Base-by-base conservation (phyloP, 768 basidiomycete species). In the Hygrocybe punicea region DNA sequence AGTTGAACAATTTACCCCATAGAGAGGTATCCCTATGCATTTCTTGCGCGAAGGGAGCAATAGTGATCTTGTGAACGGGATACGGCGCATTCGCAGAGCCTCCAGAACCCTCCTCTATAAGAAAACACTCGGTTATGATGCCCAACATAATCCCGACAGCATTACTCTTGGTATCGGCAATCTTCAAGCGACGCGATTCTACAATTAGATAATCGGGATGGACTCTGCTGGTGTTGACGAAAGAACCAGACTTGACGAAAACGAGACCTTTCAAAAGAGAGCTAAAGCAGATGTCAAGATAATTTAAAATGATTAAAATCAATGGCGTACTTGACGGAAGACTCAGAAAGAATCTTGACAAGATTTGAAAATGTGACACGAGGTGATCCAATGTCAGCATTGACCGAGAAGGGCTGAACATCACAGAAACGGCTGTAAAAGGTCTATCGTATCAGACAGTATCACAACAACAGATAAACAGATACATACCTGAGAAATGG, bases 71-170 rank as follows among this genome's bases (percentile, higher is more conserved):
- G n/a, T 45, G 21, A 19, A 53, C 44, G 11, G 42, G 13, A 6
- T 23, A 54, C 2, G 37, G 39, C 29, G 29, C 29, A 37, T 39
- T 33, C 13, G n/a, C 14, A 45, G 29, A 40, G 17, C 40, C 8
- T 7, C 10, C 19, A 42, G 40, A 16, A 42, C 19, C 40, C 16
- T 21, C 14, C 40, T 21, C 40, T 6, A 58, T 24, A 10, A 58
- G 29, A 25, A 21, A 23, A 23, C 50, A 40, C 2, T 58, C 57
- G 6, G 57, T 58, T n/a, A 58, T 50, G 37, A 53, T 35, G 24
- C 57, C 57, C 3, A 58, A 19, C 57, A 58, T 58, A 7, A 58
- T 44, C 10, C 51, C 51, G 6, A 53, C 29, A 5, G 51, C 57
- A 33, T 52, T 25, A 4, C 34, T 21, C 16, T 44, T 53, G 25